phyloP scores from a whole-genome alignment of 805 yeast species.

The Clavispora phyllophila region DNA sequence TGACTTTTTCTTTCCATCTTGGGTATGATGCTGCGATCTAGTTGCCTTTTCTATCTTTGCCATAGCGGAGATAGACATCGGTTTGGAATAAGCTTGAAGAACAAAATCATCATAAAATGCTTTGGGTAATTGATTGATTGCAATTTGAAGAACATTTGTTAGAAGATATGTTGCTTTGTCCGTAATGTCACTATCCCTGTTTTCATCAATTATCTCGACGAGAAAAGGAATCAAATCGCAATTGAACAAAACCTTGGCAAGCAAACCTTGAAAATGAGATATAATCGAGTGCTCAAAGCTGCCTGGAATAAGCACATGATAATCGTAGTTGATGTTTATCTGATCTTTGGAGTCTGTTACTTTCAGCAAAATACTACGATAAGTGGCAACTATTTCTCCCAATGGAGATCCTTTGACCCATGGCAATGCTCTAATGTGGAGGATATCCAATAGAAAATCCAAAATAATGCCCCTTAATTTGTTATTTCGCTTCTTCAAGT shows the following conservation, averaged over 20 bases:
- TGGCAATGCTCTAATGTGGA: slow-evolving; percentile 55
- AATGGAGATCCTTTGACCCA: slow-evolving; percentile 33
- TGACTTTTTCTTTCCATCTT: not conserved
- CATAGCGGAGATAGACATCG: slow-evolving; percentile 9
- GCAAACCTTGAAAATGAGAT: slow-evolving; percentile 63
- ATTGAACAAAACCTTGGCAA: slow-evolving; percentile 49
- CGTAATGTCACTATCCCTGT: slow-evolving; percentile 41
- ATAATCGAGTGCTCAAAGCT: slow-evolving; percentile 41
- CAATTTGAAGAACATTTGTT: slow-evolving; percentile 54
- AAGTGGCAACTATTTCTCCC: slow-evolving; percentile 9
- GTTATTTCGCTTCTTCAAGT: slow-evolving; percentile 56
- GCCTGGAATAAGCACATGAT: slow-evolving; percentile 15
- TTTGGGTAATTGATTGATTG: slow-evolving; percentile 51
- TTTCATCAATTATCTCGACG: slow-evolving; percentile 34
- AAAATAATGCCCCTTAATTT: slow-evolving; percentile 56
- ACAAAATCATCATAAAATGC: slow-evolving; percentile 25
- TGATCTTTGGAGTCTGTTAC: not conserved
- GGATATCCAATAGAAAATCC: slow-evolving; percentile 65
- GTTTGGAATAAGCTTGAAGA: slow-evolving; percentile 6
- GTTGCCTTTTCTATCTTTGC: slow-evolving; percentile 12
- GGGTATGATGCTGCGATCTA: slow-evolving; percentile 2
- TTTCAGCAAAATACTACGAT: slow-evolving; percentile 10
- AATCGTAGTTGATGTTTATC: slow-evolving; percentile 9
- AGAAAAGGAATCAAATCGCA: slow-evolving; percentile 51
- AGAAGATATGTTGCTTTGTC: slow-evolving; percentile 61